phyloP scores from a whole-genome alignment of 2,329 filamentous ascomycete genomes.

The Exophiala calicioides region DNA sequence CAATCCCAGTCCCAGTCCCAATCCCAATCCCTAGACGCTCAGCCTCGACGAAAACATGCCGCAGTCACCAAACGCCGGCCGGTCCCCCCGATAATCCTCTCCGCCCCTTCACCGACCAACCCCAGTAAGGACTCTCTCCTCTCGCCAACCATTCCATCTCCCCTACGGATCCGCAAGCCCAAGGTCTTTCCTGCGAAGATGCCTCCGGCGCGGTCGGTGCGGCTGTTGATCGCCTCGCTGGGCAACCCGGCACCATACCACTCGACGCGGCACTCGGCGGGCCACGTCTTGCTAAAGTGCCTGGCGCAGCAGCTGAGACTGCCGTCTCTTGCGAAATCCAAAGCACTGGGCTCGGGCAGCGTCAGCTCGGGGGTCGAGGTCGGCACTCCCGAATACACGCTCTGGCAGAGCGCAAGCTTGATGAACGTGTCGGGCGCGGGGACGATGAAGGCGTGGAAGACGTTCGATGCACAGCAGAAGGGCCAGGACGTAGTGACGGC shows the following conservation, averaged over 20 bases:
- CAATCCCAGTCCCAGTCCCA: neutral
- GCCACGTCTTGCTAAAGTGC: slow-evolving; percentile 72
- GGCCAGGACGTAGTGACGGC: slow-evolving; percentile 40
- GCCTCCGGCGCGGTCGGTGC: slow-evolving; percentile 32
- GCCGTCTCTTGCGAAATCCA: slow-evolving; percentile 53
- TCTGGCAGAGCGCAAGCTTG: slow-evolving; percentile 71
- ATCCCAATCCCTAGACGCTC: neutral
- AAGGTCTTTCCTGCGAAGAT: neutral
- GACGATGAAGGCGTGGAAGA: slow-evolving; percentile 65
- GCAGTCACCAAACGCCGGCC: slow-evolving; percentile 16
- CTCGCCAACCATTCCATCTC: slow-evolving; percentile 18
- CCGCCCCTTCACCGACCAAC: neutral
- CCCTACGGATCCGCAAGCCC: slow-evolving; percentile 20
- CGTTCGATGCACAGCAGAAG: slow-evolving; percentile 42
- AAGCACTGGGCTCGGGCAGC: slow-evolving; percentile 51
- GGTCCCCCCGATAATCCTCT: slow-evolving; percentile 12
- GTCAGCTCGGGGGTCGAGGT: slow-evolving; percentile 49
- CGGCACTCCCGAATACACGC: slow-evolving; percentile 57
- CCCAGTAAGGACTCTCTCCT: slow-evolving; percentile 1
- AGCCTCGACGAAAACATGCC: slow-evolving; percentile 12
- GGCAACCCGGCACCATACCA: slow-evolving; percentile 79
- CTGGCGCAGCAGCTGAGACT: slow-evolving; percentile 57
- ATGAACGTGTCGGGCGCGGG: slow-evolving; percentile 86
- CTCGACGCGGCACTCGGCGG: slow-evolving; percentile 81
- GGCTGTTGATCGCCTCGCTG: slow-evolving; percentile 79